A percentile compares a stretch with the other conserved stretches of the same genome.
Conservation (phyloP, 208 protist genomes). For the Leishmania gerbilli region DNA sequence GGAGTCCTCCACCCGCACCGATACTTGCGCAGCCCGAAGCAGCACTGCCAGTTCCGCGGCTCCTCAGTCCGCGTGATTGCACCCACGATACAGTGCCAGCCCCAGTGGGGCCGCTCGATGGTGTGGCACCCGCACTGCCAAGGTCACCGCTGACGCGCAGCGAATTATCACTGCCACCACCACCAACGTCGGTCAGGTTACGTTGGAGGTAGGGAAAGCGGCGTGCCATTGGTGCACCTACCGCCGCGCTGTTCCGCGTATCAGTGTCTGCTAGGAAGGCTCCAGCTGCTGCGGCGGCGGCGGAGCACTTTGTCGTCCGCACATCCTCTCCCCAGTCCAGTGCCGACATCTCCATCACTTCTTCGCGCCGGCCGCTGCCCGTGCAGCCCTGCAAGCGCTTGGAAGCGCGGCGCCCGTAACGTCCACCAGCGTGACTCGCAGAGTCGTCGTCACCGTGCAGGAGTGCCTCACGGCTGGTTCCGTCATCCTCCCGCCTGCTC, state of each 20-base stretch:
- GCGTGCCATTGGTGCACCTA: not conserved
- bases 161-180: not conserved
- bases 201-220: constrained; percentile 11
- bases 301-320: not conserved
- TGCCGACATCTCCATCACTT: constrained; percentile 24
- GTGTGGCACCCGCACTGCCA: not conserved
- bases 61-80: constrained; percentile 7
- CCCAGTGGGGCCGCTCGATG: not conserved
- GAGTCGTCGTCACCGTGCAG: not conserved
- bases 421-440: not conserved
- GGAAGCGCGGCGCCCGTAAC: not conserved
- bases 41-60: not conserved
- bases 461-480: constrained; percentile 4
- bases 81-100: not conserved
- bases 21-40: not conserved
- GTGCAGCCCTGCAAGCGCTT: not conserved
- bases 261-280: not conserved
- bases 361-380: not conserved
- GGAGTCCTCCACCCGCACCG: not conserved
- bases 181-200: not conserved
- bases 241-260: not conserved
- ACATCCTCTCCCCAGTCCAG: constrained; percentile 15
- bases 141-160: not conserved
- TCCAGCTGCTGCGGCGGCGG: not conserved
- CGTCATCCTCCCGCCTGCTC: constrained; percentile 8